These are phyloP conservation scores for Helicostylum pulchrum DNA, from an alignment of 192 early-diverging fungal species.

Conservation along the genomic window DNA sequence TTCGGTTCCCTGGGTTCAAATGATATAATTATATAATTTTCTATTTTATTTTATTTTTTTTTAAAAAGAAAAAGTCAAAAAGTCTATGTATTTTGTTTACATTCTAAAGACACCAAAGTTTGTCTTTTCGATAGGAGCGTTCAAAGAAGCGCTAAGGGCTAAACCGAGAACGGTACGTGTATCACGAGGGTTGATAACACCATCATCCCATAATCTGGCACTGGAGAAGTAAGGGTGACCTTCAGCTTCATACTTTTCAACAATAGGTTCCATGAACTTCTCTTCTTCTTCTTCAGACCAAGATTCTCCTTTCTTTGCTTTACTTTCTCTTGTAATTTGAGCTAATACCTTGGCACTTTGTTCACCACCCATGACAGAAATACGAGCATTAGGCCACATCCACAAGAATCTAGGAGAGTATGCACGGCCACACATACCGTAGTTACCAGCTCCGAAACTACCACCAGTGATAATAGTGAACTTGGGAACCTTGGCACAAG, in stretches of 20 bases:
- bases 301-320: constrained; percentile 68
- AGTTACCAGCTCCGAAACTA: constrained; percentile 87
- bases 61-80: no score
- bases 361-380: constrained; percentile 98
- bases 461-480: constrained; percentile 81
- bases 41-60: no score
- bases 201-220: constrained; percentile 91
- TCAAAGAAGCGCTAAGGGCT: constrained; percentile 75
- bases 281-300: constrained; percentile 80
- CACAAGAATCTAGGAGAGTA: constrained; percentile 92
- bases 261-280: constrained; percentile 78
- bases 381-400: constrained; percentile 93
- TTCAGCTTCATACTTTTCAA: constrained; percentile 83
- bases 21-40: background rate
- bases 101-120: constrained; percentile 95
- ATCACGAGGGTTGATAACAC: constrained; percentile 85
- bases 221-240: constrained; percentile 95
- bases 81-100: constrained; percentile 48
- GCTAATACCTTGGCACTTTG: constrained; percentile 91
- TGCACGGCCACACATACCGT: constrained; percentile 96
- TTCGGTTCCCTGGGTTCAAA: background rate
- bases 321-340: constrained; percentile 79
- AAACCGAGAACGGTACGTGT: constrained; percentile 87
- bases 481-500: constrained; percentile 90
- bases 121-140: constrained; percentile 68